A percentile compares a stretch with the other conserved stretches of the same genome.
These are phyloP conservation scores for Plasmodium reichenowi DNA, from an alignment of 169 alveolate genomes.

Conservation along the genomic window DNA sequence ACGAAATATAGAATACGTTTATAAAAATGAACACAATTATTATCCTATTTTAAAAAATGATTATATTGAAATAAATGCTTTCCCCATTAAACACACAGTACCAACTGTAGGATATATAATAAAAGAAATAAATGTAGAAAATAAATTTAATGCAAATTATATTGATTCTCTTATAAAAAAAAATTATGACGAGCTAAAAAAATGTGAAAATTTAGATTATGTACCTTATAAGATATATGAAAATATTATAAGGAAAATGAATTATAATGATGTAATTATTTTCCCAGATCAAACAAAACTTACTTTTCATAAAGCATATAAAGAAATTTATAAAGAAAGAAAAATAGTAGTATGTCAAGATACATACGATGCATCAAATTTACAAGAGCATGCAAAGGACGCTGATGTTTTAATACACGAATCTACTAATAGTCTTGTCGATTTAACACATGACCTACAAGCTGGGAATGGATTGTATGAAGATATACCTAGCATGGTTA, in stretches of 20 bases:
- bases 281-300: constrained; percentile 29
- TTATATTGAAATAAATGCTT: constrained; percentile 77
- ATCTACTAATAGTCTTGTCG: constrained; percentile 79
- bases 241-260: constrained; percentile 66
- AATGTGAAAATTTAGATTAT: constrained; percentile 38
- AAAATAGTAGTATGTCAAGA: constrained; percentile 86
- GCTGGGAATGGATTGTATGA: background rate
- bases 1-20: constrained; percentile 25
- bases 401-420: constrained; percentile 85
- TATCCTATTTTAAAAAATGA: constrained; percentile 78
- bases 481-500: background rate
- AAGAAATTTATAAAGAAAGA: constrained; percentile 43
- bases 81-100: constrained; percentile 84
- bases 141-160: constrained; percentile 78
- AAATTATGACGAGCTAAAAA: constrained; percentile 63
- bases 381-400: constrained; percentile 79
- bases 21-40: constrained; percentile 64
- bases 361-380: constrained; percentile 79
- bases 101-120: constrained; percentile 90
- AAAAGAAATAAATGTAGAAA: constrained; percentile 76
- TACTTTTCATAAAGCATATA: constrained; percentile 30
- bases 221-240: constrained; percentile 52
- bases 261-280: background rate
- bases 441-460: constrained; percentile 11
- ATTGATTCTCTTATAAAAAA: constrained; percentile 75